Base-by-base conservation (phyloP, 1,284 basidiomycete genomes). In the Cryptococcus sp. region DNA sequence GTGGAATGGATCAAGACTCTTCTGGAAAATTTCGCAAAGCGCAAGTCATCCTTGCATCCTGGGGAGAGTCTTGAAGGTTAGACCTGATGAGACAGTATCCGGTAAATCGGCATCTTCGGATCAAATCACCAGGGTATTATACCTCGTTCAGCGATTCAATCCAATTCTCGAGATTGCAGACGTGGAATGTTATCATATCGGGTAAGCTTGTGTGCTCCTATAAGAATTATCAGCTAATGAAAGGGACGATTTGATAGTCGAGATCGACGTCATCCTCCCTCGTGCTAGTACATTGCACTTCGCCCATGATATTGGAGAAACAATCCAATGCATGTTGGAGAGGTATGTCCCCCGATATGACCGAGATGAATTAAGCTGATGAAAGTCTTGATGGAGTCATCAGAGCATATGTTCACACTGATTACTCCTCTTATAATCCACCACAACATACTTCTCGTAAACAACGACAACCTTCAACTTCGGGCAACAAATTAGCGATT, bases 271-370 rank as follows among this genome's bases (percentile, higher is more conserved):
- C 18, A 75, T 79, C 41, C 63, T 80, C 2, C 78, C 78, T 1
- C 55, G 63, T 16, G 57, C 70, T 1, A 77, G 74, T 11, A 64
- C 72, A 0, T 59, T 79, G 7, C 76, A 77, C 32, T 70, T 69
- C 45, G 76, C 76, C 7, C 77, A 78, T 54, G 74, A 79, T 57
- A 55, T 77, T 1, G 77, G 76, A 18, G 75, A 77, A 65, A 75
- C 73, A 9, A 70, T 73, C 21, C 73, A 74, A 65, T 73, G 67
- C 56, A 59, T 70, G 50, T 53, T 73, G 31, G 66, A 69, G 54
- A 64, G 70, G 68, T 65, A 49, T 59, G 61, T 47, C 22, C 16
- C 31, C 53, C 7, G 60, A 64, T 45, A 60, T 59, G 31, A 50
- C 54, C 16, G 51, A 19, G 5, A 43, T n/a, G 42, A 18, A 32